Base-by-base conservation (phyloP, 2,329 filamentous ascomycete species). In the Chrysoporthe cubensis region DNA sequence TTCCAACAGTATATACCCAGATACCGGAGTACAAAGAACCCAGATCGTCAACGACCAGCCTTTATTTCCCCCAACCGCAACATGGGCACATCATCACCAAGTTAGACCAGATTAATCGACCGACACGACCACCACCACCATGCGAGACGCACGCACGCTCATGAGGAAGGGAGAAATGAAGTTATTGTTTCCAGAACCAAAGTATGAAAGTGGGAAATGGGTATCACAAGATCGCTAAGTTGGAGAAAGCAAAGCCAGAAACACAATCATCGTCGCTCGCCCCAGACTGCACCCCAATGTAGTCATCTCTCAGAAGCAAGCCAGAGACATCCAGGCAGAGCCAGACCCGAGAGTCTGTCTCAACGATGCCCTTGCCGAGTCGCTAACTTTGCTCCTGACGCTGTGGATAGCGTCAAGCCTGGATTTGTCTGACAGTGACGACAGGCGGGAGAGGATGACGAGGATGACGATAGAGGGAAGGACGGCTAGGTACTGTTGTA, bases 131-230 rank as follows among this genome's bases (percentile, higher is more conserved):
- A 58, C 62, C 21, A 43, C 37, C 8, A 6, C n/a, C 40, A 13
- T 44, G 4, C 40, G n/a, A n/a, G 18, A 64, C 52, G 40, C 44
- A 54, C 18, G 59, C 58, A 64, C 62, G 50, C 21, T 18, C 43
- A 52, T 40, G 54, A 42, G 40, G 50, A 62, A 48, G n/a, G 56
- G 52, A 46, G 62, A 40, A 63, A 67, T 65, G 26, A 69, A 69
- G 68, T 69, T 67, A 69, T 69, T 69, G 68, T 69, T 69, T 69
- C 62, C 65, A 54, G 44, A 58, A 59, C 59, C 48, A 42, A 59
- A 34, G 57, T 43, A 50, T 9, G 44, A 46, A 63, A 65, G 42
- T 18, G 21, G 66, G 48, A 46, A 46, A 61, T 26, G 66, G 68
- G 68, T 69, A 69, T 69, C 65, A 65, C 66, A 60, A 62, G 59